Percentiles rank a stretch among this genome's conserved stretches.
Evolutionary conservation across 345 rosid genomes (phyloP).

Genomic region (Syzygium aromaticum): DNA sequence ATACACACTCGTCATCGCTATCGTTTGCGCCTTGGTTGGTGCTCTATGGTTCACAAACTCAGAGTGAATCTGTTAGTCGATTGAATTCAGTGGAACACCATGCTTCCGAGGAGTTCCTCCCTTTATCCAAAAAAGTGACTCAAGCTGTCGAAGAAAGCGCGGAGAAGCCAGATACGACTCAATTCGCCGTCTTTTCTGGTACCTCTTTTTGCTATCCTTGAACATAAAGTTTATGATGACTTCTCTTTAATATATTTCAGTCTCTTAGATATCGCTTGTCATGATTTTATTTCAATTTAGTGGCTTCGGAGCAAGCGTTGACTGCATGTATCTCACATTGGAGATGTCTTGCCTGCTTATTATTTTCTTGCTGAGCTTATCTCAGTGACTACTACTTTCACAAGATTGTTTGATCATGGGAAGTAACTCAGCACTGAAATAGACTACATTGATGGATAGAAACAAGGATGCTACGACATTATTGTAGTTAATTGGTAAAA

Average conservation of each 20-base stretch:
- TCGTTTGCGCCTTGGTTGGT: neutral
- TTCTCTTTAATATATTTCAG: neutral
- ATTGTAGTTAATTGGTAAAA: neutral
- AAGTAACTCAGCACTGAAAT: neutral
- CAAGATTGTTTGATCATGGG: neutral
- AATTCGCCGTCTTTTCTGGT: neutral
- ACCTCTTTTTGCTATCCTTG: neutral
- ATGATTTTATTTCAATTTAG: neutral
- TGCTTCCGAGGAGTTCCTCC: neutral
- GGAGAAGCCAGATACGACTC: neutral
- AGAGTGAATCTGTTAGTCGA: neutral
- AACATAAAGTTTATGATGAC: neutral
- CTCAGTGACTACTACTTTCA: neutral
- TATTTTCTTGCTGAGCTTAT: neutral
- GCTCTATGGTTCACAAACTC: neutral
- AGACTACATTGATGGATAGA: neutral
- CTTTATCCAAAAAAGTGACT: neutral
- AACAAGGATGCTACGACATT: neutral
- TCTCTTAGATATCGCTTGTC: neutral
- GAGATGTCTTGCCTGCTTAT: neutral
- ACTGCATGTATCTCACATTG: neutral
- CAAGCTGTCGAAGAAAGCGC: neutral
- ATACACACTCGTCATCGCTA: neutral
- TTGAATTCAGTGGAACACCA: neutral
- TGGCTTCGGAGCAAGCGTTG: neutral